Conservation (phyloP, 257 asterid species). For the Penstemon newberryi region DNA sequence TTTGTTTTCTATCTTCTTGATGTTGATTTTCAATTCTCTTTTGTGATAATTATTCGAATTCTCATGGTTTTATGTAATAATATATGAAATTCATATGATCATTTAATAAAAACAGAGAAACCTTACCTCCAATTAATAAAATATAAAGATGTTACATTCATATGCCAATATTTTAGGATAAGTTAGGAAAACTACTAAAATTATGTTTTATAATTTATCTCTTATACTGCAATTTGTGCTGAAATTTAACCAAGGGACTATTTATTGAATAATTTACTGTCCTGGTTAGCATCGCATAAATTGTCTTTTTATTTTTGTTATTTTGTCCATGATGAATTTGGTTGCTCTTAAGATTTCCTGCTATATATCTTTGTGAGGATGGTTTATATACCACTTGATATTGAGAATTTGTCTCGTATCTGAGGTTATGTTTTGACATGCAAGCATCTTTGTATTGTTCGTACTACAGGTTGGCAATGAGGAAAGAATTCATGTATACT, state of each 20-base stretch:
- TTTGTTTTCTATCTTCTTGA: too few species aligned
- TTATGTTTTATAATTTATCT: not conserved
- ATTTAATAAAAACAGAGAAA: too few species aligned
- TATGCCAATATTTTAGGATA: too few species aligned
- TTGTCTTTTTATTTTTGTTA: constrained; percentile 1
- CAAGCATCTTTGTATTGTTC: constrained; percentile 30
- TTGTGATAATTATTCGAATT: too few species aligned
- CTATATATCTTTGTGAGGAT: constrained; percentile 10
- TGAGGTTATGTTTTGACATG: constrained; percentile 28
- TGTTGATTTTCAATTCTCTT: too few species aligned
- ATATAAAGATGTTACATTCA: too few species aligned
- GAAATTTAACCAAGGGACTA: not conserved
- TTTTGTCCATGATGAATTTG: constrained; percentile 13
- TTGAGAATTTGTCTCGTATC: constrained; percentile 6
- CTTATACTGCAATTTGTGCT: not conserved
- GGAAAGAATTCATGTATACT: constrained; percentile 96
- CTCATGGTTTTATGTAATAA: too few species aligned
- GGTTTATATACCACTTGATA: constrained; percentile 14
- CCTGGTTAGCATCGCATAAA: not conserved
- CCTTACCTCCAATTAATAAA: too few species aligned
- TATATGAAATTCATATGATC: too few species aligned
- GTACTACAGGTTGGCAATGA: constrained; percentile 80
- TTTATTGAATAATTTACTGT: not conserved
- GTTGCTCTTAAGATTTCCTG: not conserved
- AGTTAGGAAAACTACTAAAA: too few species aligned